Evolutionary conservation across 1,284 basidiomycete species (phyloP), one percentile per base, ranked within the genome.

Genomic region (Sanguinoderma infundibulare): DNA sequence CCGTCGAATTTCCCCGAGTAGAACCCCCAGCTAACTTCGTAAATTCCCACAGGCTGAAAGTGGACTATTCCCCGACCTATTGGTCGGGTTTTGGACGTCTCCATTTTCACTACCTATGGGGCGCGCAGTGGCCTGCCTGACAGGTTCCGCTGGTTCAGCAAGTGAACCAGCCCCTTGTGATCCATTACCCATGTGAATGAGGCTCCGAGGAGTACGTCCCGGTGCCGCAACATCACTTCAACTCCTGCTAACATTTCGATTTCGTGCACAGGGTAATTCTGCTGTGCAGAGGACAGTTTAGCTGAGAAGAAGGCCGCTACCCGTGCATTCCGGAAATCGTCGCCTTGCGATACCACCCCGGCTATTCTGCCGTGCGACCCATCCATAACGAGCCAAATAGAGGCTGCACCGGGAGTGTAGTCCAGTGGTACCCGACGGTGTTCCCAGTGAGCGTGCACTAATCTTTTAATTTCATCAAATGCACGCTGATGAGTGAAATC

Each of bases 281-380:
- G 67, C 54, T 77, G 72, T 0, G 75, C 72, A 0, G 72, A 55
- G n/a, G 66, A 71, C 28, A 75, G 70, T 53, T 77, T 77, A 7
- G 59, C 70, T 0, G 66, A 73, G 61, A 65, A 73, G 58, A 74
- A 73, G 1, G 63, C 67, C 0, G 67, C 62, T 3, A 73, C 54
- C 0, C 56, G 38, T 0, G 69, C 68, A 0, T 42, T 4, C 0
- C 40, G 26, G 2, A 32, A 55, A 7, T 55, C 53, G 61, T 14
- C 59, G 17, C 65, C 12, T 56, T 53, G 10, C 67, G 72, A 61
- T 69, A 73, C n/a, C 47, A 65, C 10, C 69, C 36, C 15, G 0
- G 55, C 56, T 1, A 58, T 50, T 60, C 60, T 1, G 65, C 8
- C 57, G 24, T 22, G 55, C 14, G 54, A 64, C 0, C 54, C 67